These are phyloP conservation scores for Brassica carinata DNA, from an alignment of 345 rosid genomes.

Conservation along the genomic window DNA sequence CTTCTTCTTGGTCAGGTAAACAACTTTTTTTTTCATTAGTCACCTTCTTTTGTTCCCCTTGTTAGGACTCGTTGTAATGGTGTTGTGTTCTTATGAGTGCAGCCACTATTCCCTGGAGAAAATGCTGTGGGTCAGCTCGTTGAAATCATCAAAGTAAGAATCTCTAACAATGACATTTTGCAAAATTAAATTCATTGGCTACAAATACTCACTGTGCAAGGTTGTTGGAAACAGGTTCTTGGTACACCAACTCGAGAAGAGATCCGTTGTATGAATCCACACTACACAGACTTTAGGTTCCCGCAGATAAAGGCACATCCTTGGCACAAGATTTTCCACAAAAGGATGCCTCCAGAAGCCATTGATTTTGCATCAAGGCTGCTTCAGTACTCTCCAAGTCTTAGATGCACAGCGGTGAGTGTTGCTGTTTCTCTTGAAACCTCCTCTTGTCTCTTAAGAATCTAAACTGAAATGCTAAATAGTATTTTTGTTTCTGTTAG, in stretches of 20 bases:
- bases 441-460: neutral
- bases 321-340: conserved; percentile 92
- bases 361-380: conserved; percentile 83
- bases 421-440: conserved; percentile 29
- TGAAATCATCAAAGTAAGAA: conserved; percentile 82
- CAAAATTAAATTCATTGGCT: neutral
- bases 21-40: neutral
- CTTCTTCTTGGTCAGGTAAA: conserved; percentile 75
- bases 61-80: neutral
- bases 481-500: conserved; percentile 24
- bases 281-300: conserved; percentile 80
- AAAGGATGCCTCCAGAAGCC: conserved; percentile 88
- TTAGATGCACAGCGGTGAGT: conserved; percentile 78
- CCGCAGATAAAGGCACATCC: conserved; percentile 95
- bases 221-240: conserved; percentile 57
- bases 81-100: conserved; percentile 8
- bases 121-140: conserved; percentile 94
- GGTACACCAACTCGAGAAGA: conserved; percentile 97
- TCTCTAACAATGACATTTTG: neutral
- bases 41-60: neutral
- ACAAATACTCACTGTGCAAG: conserved; percentile 19
- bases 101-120: conserved; percentile 94
- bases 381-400: conserved; percentile 88
- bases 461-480: neutral
- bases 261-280: conserved; percentile 94